A percentile compares a stretch with the other conserved stretches of the same genome.
These are phyloP conservation scores for Nakaseomyces delphensis DNA, from an alignment of 1,139 yeast species.

Conservation along the genomic window DNA sequence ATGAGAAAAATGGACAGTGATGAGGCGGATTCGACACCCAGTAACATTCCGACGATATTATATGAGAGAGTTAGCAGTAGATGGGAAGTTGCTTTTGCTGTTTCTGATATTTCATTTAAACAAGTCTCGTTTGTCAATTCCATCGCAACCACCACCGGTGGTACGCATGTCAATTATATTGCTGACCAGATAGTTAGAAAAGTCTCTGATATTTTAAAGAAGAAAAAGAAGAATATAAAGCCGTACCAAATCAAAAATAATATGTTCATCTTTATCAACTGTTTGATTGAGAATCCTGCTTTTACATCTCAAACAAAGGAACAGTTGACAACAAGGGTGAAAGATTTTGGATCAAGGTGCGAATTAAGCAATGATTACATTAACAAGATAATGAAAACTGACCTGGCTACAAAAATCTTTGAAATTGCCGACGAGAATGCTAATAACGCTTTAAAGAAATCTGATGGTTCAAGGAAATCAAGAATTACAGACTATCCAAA, in stretches of 20 bases:
- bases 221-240: conserved; percentile 70
- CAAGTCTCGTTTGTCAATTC: conserved; percentile 97
- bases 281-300: conserved; percentile 92
- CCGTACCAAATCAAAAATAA: conserved; percentile 85
- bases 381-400: conserved; percentile 63
- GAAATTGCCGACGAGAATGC: conserved; percentile 83
- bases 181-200: conserved; percentile 78
- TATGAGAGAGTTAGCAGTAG: conserved; percentile 71
- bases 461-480: conserved; percentile 80
- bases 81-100: conserved; percentile 96
- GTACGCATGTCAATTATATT: conserved; percentile 85
- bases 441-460: conserved; percentile 76
- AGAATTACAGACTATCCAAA: conserved; percentile 87
- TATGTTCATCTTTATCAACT: conserved; percentile 84
- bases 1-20: conserved; percentile 34
- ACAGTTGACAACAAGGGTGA: conserved; percentile 79
- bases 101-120: conserved; percentile 81
- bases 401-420: conserved; percentile 71
- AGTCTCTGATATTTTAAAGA: conserved; percentile 63
- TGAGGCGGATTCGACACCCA: conserved; percentile 32
- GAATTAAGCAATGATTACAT: conserved; percentile 69
- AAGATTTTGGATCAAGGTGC: conserved; percentile 80
- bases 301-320: conserved; percentile 97
- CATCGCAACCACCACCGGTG: conserved; percentile 95
- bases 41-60: conserved; percentile 54